Evolutionary conservation across 805 yeast genomes (phyloP).

Genomic region (Starmerella kuoi): DNA sequence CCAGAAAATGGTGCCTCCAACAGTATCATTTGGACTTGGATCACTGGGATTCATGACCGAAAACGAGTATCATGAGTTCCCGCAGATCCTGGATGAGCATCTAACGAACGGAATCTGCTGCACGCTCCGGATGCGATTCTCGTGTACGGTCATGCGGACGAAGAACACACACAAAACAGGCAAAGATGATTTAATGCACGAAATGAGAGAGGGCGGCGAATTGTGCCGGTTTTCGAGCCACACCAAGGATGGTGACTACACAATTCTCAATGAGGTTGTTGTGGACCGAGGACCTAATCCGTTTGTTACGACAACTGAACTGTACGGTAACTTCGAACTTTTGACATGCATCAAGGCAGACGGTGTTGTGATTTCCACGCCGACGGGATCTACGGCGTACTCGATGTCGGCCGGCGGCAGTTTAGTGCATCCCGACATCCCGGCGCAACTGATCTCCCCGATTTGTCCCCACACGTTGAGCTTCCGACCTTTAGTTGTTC

Average conservation of each 20-base stretch:
- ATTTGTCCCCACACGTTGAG: slow-evolving; percentile 93
- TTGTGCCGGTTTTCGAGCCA: slow-evolving; percentile 15
- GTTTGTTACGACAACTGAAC: slow-evolving; percentile 74
- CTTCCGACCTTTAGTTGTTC: slow-evolving; percentile 81
- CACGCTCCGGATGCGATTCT: slow-evolving; percentile 74
- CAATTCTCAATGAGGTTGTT: slow-evolving; percentile 79
- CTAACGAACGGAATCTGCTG: slow-evolving; percentile 61
- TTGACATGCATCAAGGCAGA: slow-evolving; percentile 89
- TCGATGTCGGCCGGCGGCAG: slow-evolving; percentile 93
- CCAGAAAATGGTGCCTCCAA: slow-evolving; percentile 81
- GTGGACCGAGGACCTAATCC: slow-evolving; percentile 93
- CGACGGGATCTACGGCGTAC: slow-evolving; percentile 94
- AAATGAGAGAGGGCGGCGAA: slow-evolving; percentile 34
- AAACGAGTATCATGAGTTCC: slow-evolving; percentile 64
- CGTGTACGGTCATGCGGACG: slow-evolving; percentile 49
- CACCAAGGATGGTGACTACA: slow-evolving; percentile 32
- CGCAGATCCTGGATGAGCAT: slow-evolving; percentile 43
- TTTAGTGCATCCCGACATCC: slow-evolving; percentile 84
- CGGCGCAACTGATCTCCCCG: slow-evolving; percentile 86
- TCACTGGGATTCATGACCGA: slow-evolving; percentile 87
- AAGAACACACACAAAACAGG: slow-evolving; percentile 25
- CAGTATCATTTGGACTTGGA: slow-evolving; percentile 77
- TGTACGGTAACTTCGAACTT: slow-evolving; percentile 76
- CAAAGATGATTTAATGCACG: slow-evolving; percentile 29
- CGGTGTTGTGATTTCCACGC: slow-evolving; percentile 84